Evolutionary conservation across 192 early-diverging fungal species (phyloP).

Genomic region (Geosiphon pyriformis): DNA sequence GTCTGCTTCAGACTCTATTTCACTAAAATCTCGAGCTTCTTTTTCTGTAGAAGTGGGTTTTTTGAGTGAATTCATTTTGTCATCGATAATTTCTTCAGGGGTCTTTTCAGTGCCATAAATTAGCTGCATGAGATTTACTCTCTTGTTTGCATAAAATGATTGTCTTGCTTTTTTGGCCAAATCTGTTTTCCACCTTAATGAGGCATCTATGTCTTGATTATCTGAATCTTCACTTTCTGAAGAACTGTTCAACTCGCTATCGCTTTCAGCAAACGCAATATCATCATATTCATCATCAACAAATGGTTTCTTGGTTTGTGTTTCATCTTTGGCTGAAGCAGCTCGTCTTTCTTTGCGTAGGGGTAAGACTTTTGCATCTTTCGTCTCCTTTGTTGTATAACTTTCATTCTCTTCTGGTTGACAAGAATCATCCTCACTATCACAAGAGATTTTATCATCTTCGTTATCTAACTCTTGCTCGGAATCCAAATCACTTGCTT

Average conservation of each 20-base stretch:
- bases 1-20: slow-evolving; percentile 42
- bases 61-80: too few species aligned
- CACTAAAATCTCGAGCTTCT: slow-evolving; percentile 36
- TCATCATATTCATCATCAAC: slow-evolving; percentile 47
- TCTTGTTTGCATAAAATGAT: slow-evolving; percentile 49
- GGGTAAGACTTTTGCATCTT: slow-evolving; percentile 32
- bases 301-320: too few species aligned
- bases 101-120: slow-evolving; percentile 69
- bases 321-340: slow-evolving; percentile 34
- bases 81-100: slow-evolving; percentile 41
- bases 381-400: slow-evolving; percentile 34
- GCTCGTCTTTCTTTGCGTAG: slow-evolving; percentile 33
- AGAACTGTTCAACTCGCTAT: slow-evolving; percentile 44
- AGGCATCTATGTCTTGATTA: slow-evolving; percentile 42
- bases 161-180: slow-evolving; percentile 57
- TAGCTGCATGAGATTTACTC: slow-evolving; percentile 82
- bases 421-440: slow-evolving; percentile 40
- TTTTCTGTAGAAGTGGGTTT: too few species aligned
- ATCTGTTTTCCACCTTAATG: slow-evolving; percentile 65
- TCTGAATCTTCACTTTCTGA: slow-evolving; percentile 31
- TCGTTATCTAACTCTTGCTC: slow-evolving; percentile 31
- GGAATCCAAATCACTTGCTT: slow-evolving; percentile 19
- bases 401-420: slow-evolving; percentile 34
- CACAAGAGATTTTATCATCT: slow-evolving; percentile 30
- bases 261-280: slow-evolving; percentile 65